Base-by-base conservation (phyloP, 1,284 basidiomycete genomes). In the Vanrija pseudolonga region DNA sequence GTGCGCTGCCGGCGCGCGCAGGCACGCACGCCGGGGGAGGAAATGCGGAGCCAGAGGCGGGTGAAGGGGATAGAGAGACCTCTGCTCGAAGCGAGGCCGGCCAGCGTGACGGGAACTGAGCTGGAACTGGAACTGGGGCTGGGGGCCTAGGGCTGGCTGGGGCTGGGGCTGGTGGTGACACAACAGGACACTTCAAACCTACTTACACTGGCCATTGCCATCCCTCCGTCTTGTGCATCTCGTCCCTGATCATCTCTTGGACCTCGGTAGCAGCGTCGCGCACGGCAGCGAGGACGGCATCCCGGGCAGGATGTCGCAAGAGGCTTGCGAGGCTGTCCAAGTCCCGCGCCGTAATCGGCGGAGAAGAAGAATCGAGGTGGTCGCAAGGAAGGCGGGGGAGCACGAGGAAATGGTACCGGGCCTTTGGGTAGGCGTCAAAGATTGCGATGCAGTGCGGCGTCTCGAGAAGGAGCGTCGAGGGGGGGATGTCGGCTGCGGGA, bases 341-440 rank as follows among this genome's bases (percentile, higher is more conserved):
- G 24, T 83, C 77, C 53, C 65, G 57, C 32, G 32, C 32, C 32
- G 6, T 14, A 32, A 32, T 32, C 2, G 32, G 2, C 32, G 32
- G 32, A 15, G n/a, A n/a, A n/a, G n/a, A n/a, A n/a, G n/a, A n/a
- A n/a, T 12, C 32, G 32, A 32, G 32, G 57, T 59, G 32, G 57
- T 59, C 47, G 55, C 59, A 20, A 54, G 67, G 69, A 19, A 68
- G 56, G 14, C 87, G 83, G 38, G 90, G 90, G 15, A 92, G 77
- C 53, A 92, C 74, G 41, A 92, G 81, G 65, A 89, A 86, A 73
- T 95, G 91, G 71, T 89, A 92, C 51, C 83, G 84, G 2, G 88
- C 77, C 61, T 97, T 97, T 7, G 89, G 89, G 70, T 82, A 96
- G 18, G 80, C 83, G 77, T 97, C 93, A 68, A 86, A 90, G 50